Conservation (phyloP, 2,329 filamentous ascomycete species). For the Aureobasidium sp. region DNA sequence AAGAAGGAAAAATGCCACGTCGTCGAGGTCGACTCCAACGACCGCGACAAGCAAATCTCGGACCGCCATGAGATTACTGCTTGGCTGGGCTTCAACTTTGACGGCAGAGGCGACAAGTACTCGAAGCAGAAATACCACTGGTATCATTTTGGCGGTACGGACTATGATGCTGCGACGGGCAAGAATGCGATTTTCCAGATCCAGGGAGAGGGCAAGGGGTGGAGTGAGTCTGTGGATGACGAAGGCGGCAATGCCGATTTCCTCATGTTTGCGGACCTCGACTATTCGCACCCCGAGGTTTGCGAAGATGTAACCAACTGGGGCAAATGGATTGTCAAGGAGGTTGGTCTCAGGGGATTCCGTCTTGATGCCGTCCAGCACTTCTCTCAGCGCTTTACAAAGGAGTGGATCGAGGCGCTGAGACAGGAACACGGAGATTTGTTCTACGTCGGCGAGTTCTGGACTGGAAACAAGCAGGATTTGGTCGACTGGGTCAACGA, state of each 20-base stretch:
- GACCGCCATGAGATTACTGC: slow-evolving; percentile 52
- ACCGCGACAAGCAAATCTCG: slow-evolving; percentile 45
- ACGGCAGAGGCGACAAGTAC: slow-evolving; percentile 50
- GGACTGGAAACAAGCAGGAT: slow-evolving; percentile 48
- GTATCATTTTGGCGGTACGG: slow-evolving; percentile 56
- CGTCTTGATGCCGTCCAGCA: slow-evolving; percentile 63
- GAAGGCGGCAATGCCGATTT: slow-evolving; percentile 57
- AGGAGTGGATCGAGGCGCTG: slow-evolving; percentile 49
- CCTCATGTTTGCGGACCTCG: slow-evolving; percentile 60
- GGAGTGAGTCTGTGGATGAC: slow-evolving; percentile 49
- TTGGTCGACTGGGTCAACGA: slow-evolving; percentile 46
- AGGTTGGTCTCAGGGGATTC: slow-evolving; percentile 53
- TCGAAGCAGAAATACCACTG: slow-evolving; percentile 54
- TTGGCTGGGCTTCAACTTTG: slow-evolving; percentile 59
- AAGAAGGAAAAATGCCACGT: slow-evolving; percentile 52
- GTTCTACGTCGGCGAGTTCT: slow-evolving; percentile 61
- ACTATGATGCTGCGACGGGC: slow-evolving; percentile 48
- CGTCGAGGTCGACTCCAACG: slow-evolving; percentile 48
- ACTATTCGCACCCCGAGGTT: slow-evolving; percentile 55
- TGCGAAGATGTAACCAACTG: slow-evolving; percentile 53
- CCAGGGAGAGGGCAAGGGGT: slow-evolving; percentile 51
- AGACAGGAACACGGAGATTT: slow-evolving; percentile 38
- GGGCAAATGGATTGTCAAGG: slow-evolving; percentile 54
- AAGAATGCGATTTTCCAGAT: slow-evolving; percentile 55
- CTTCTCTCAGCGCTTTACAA: slow-evolving; percentile 55